These are phyloP conservation scores for Suillus fuscotomentosus DNA, from an alignment of 768 basidiomycete genomes.

Conservation along the genomic window DNA sequence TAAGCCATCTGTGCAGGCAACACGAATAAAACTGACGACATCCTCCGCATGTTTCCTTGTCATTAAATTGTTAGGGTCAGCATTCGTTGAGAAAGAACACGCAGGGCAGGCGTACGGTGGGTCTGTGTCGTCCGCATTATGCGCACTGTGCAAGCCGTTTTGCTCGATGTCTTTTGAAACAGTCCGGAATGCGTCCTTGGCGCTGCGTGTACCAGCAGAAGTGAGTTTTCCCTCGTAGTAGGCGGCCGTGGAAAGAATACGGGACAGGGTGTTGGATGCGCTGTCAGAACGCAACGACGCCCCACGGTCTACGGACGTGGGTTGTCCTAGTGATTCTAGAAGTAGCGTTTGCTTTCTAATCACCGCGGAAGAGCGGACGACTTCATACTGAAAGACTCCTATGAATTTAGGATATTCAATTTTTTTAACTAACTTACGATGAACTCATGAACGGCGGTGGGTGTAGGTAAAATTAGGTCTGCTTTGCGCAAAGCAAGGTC, in stretches of 20 bases:
- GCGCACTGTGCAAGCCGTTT: constrained; percentile 51
- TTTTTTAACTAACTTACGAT: constrained; percentile 45
- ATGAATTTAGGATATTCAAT: constrained; percentile 1
- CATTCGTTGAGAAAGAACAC: constrained; percentile 6
- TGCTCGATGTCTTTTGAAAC: constrained; percentile 61
- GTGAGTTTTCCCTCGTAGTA: constrained; percentile 57
- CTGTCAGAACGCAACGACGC: constrained; percentile 30
- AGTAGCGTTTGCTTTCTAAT: constrained; percentile 48
- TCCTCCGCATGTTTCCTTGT: constrained; percentile 45
- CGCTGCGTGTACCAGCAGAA: constrained; percentile 41
- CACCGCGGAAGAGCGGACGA: constrained; percentile 52
- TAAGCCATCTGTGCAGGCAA: constrained; percentile 54
- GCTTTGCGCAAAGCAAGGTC: constrained; percentile 49
- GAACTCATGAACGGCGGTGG: constrained; percentile 55
- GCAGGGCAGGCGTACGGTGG: constrained; percentile 43
- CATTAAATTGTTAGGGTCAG: constrained; percentile 17
- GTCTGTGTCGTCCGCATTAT: constrained; percentile 28
- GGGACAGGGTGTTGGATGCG: constrained; percentile 38
- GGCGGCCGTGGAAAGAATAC: constrained; percentile 42
- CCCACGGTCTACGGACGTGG: constrained; percentile 27
- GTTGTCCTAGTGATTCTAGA: constrained; percentile 37
- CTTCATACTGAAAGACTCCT: constrained; percentile 51
- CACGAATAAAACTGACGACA: constrained; percentile 52
- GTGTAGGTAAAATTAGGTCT: constrained; percentile 54
- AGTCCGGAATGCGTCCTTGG: constrained; percentile 54